Percentiles rank a stretch among this genome's conserved stretches.
These are phyloP conservation scores for Pilatotrama ljubarskyi DNA, from an alignment of 768 basidiomycete genomes.

Conservation along the genomic window DNA sequence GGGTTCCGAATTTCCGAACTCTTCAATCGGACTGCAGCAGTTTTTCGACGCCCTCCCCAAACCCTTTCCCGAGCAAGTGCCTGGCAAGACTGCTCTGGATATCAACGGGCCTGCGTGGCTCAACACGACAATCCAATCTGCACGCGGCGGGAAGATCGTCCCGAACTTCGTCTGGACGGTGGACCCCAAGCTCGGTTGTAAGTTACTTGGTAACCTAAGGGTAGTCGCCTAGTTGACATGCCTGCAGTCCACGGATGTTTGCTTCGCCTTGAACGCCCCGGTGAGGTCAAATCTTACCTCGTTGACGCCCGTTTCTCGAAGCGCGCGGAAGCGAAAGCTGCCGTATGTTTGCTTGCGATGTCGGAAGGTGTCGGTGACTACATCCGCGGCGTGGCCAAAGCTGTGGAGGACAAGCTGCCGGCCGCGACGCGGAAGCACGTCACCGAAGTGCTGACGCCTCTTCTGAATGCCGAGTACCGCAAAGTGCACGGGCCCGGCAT, in stretches of 20 bases:
- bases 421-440: conserved; percentile 46
- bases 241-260: conserved; percentile 60
- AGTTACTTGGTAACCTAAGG: not conserved
- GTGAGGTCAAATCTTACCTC: conserved; percentile 54
- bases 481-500: conserved; percentile 40
- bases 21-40: conserved; percentile 44
- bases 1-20: conserved; percentile 16
- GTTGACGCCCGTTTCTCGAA: conserved; percentile 64
- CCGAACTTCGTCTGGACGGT: conserved; percentile 46
- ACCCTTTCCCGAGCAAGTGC: conserved; percentile 59
- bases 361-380: conserved; percentile 60
- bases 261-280: conserved; percentile 55
- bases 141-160: conserved; percentile 49
- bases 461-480: conserved; percentile 45
- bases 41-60: conserved; percentile 68
- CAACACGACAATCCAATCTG: conserved; percentile 49
- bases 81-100: conserved; percentile 45
- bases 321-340: conserved; percentile 66
- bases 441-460: conserved; percentile 45
- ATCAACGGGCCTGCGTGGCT: conserved; percentile 58
- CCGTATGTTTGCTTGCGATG: conserved; percentile 65
- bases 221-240: not conserved
- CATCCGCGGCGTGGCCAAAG: conserved; percentile 46
- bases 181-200: conserved; percentile 45
- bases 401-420: conserved; percentile 48